phyloP scores from a whole-genome alignment of 108 stramenopile genomes.

The Cyclotella kingstonii region DNA sequence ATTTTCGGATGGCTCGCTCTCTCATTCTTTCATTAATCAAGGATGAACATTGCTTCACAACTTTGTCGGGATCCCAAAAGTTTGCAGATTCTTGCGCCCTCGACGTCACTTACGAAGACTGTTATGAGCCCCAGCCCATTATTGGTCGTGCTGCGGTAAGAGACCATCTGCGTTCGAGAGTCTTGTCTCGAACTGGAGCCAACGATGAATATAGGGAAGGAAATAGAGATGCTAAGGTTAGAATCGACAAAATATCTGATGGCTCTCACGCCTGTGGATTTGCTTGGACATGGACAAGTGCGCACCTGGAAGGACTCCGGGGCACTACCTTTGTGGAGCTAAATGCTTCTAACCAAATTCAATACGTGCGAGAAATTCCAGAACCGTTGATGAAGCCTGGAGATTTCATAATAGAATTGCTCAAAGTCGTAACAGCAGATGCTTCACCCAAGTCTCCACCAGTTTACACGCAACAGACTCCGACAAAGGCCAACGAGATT shows the following conservation, averaged over 20 bases:
- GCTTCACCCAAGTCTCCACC: constrained; percentile 50
- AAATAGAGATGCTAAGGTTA: constrained; percentile 45
- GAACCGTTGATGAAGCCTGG: constrained; percentile 80
- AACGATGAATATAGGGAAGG: constrained; percentile 32
- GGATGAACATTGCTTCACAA: constrained; percentile 58
- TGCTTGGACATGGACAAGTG: constrained; percentile 72
- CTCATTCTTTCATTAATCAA: constrained; percentile 34
- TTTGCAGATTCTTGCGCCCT: constrained; percentile 70
- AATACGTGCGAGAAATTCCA: constrained; percentile 71
- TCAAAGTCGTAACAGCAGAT: constrained; percentile 63
- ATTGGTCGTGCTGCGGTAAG: constrained; percentile 43
- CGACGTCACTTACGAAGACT: constrained; percentile 67
- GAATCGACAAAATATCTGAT: constrained; percentile 72
- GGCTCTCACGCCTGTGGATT: constrained; percentile 70
- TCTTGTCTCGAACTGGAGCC: constrained; percentile 21
- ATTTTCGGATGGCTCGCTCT: constrained; percentile 28
- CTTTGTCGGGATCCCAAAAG: constrained; percentile 45
- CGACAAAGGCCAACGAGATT: constrained; percentile 60
- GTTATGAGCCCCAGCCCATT: constrained; percentile 69
- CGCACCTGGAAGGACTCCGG: constrained; percentile 60
- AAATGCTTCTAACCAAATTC: constrained; percentile 57
- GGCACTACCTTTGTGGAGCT: constrained; percentile 78
- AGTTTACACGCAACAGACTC: constrained; percentile 43
- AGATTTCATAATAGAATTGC: constrained; percentile 61
- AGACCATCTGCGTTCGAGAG: constrained; percentile 16